Conservation (phyloP, 1,284 basidiomycete genomes). For the Anthracocystis setariae region DNA sequence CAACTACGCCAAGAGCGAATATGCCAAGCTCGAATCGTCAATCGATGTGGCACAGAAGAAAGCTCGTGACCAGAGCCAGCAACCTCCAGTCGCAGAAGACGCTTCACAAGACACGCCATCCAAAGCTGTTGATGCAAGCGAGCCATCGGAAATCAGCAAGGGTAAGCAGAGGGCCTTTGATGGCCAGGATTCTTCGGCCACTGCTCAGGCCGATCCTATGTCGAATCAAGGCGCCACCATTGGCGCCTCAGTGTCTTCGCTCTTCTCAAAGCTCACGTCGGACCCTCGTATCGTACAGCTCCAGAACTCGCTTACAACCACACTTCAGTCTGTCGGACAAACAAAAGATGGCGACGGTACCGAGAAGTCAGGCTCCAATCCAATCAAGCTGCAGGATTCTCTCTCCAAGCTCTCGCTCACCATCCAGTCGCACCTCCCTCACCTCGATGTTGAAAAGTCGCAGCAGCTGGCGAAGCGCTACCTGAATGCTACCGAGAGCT, state of each 20-base stretch:
- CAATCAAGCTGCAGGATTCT: slow-evolving; percentile 44
- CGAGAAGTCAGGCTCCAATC: slow-evolving; percentile 4
- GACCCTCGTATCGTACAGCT: slow-evolving; percentile 43
- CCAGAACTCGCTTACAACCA: slow-evolving; percentile 37
- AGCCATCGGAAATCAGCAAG: slow-evolving; percentile 30
- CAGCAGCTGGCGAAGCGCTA: slow-evolving; percentile 56
- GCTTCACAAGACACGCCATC: not conserved
- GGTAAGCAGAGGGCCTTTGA: slow-evolving; percentile 41
- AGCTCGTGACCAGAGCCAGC: slow-evolving; percentile 43
- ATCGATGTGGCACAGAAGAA: slow-evolving; percentile 54
- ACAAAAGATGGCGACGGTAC: slow-evolving; percentile 5
- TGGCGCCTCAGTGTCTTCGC: slow-evolving; percentile 34
- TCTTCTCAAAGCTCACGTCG: slow-evolving; percentile 38
- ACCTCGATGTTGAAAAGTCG: slow-evolving; percentile 52
- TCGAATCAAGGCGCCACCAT: slow-evolving; percentile 21
- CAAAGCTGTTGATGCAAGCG: not conserved
- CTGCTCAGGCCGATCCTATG: not conserved
- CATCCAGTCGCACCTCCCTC: slow-evolving; percentile 54
- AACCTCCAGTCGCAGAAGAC: not conserved
- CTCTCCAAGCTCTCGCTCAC: slow-evolving; percentile 46
- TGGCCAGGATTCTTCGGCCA: slow-evolving; percentile 1
- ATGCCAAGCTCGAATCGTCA: slow-evolving; percentile 53
- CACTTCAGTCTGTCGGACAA: slow-evolving; percentile 24
- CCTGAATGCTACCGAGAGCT: slow-evolving; percentile 47
- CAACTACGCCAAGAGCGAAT: slow-evolving; percentile 50